phyloP scores from a whole-genome alignment of 2,329 filamentous ascomycete genomes.

The Trichoderma lentiforme region DNA sequence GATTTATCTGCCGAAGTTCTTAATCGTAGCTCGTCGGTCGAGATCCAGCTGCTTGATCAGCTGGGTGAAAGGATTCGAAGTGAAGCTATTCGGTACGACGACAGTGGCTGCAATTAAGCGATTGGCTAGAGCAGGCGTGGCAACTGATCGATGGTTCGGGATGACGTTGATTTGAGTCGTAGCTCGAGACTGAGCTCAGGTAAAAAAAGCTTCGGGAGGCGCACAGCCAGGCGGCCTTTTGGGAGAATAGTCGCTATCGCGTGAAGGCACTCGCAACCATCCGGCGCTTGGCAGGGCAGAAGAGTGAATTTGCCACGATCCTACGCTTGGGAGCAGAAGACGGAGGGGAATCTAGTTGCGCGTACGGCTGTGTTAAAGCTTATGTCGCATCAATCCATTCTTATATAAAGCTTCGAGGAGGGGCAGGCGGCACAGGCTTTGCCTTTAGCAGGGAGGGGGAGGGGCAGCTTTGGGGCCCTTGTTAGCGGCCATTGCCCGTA shows the following conservation, averaged over 20 bases:
- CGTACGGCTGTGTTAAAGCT: neutral
- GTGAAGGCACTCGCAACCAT: neutral
- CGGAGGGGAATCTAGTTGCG: neutral
- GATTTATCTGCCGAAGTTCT: neutral
- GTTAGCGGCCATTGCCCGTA: neutral
- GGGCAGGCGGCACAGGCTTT: neutral
- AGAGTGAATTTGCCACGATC: neutral
- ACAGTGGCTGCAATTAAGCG: neutral
- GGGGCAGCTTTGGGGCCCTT: slow-evolving; percentile 4
- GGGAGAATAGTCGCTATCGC: neutral
- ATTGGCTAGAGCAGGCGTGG: slow-evolving; percentile 1
- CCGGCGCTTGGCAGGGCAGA: neutral
- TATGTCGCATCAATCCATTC: neutral
- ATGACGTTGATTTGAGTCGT: slow-evolving; percentile 16
- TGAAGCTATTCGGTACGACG: neutral
- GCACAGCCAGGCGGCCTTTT: neutral
- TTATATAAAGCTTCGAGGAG: slow-evolving; percentile 8
- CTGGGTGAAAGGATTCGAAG: neutral
- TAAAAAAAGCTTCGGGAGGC: slow-evolving; percentile 1
- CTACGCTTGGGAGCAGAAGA: neutral
- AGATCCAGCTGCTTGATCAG: neutral
- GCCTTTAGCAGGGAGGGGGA: slow-evolving; percentile 10
- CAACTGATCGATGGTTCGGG: slow-evolving; percentile 11
- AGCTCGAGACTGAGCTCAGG: neutral
- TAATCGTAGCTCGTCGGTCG: neutral